Conservation (phyloP, 345 rosid species). For the Eucalyptus microcorys region DNA sequence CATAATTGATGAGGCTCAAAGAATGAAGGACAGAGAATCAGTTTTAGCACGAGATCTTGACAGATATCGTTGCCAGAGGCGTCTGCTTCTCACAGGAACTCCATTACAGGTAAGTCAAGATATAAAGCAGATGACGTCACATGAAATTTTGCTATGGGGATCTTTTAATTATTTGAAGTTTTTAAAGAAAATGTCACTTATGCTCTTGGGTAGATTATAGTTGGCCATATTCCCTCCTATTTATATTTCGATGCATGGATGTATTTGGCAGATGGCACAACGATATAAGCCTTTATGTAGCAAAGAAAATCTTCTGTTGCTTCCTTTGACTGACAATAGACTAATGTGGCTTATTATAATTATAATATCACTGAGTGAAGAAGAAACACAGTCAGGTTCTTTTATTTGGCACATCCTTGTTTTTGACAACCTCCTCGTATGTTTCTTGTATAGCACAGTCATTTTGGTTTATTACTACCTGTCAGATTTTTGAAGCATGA, state of each 20-base stretch:
- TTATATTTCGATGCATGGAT: neutral
- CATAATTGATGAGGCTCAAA: constrained; percentile 97
- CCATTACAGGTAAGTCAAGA: constrained; percentile 84
- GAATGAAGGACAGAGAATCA: constrained; percentile 99
- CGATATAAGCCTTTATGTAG: neutral
- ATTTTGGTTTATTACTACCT: neutral
- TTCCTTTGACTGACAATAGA: neutral
- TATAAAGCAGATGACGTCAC: neutral
- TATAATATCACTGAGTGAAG: neutral
- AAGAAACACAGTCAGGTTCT: neutral
- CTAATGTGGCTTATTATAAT: neutral
- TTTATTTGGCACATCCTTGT: neutral
- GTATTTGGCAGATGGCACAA: neutral
- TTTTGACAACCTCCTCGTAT: neutral
- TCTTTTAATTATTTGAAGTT: neutral
- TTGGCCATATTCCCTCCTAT: neutral
- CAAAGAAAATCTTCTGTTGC: neutral
- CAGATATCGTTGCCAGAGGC: constrained; percentile 96
- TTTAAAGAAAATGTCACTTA: neutral
- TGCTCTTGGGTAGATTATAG: neutral
- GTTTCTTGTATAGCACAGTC: neutral
- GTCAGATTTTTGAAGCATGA: neutral
- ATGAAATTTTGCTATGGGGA: neutral
- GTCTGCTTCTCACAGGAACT: constrained; percentile 98
- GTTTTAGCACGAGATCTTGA: constrained; percentile 99